Base-by-base conservation (phyloP, 768 basidiomycete species). In the Austroboletus eburneus region DNA sequence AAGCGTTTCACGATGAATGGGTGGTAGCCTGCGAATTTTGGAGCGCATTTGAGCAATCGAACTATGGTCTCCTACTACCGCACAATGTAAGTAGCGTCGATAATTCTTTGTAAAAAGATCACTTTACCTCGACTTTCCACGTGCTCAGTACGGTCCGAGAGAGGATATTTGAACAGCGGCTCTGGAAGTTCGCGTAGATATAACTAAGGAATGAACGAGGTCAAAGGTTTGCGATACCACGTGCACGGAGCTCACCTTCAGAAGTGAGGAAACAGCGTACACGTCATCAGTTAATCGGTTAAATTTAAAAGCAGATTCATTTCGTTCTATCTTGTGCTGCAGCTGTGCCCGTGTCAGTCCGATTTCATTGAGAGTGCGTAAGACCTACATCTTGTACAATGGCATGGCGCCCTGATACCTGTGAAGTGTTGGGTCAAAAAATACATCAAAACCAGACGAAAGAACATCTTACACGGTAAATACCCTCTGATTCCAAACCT, bases 161-260 rank as follows among this genome's bases (percentile, higher is more conserved):
- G 67, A 9, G 87, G 74, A 58, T 86, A 87, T 59, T 70, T 83
- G 70, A 96, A 95, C 17, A 96, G 73, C 4, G 93, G 90, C 58
- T 96, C 93, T 2, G 92, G 91, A 14, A 96, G 70, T 59, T 89
- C 88, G 43, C 93, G 81, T 20, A 95, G 72, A 69, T 95, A 88
- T 29, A 83, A 67, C 85, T 88, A 42, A 27, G n/a, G n/a, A n/a
- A n/a, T 14, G 14, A 36, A 24, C 14, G 2, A 6, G 8, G n/a
- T 56, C 39, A 55, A 42, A 27, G 27, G 10, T 25, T 34, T n/a
- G 16, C 35, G 21, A 17, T 35, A 36, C n/a, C 18, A 16, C 23
- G 18, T 20, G 38, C 25, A 8, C 22, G 44, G 43, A 10, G 21
- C 45, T 45, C 46, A 88, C 89, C 78, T 96, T 95, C 43, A 96